These are phyloP conservation scores for Papiliotrema fonsecae DNA, from an alignment of 1,284 basidiomycete genomes.

Conservation along the genomic window DNA sequence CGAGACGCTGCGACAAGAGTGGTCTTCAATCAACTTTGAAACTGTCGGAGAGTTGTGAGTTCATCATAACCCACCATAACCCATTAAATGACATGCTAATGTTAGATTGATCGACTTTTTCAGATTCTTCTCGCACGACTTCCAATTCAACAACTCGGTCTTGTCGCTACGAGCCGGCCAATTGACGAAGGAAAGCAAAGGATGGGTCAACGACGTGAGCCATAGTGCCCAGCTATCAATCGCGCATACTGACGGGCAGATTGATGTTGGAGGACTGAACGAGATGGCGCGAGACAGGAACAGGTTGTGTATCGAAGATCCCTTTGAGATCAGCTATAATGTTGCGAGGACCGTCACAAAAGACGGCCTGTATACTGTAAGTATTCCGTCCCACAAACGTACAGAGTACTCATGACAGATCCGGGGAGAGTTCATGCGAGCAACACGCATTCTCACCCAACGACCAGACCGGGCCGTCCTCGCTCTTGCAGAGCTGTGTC, in stretches of 20 bases:
- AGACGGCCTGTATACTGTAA: constrained; percentile 88
- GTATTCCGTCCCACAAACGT: constrained; percentile 23
- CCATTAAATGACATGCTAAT: not conserved
- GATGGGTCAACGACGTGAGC: constrained; percentile 86
- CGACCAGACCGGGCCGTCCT: constrained; percentile 75
- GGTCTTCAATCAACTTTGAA: constrained; percentile 90
- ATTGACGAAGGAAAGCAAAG: constrained; percentile 83
- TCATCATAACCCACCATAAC: not conserved
- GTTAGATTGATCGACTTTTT: constrained; percentile 91
- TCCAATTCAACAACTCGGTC: constrained; percentile 85
- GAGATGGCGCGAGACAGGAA: constrained; percentile 77
- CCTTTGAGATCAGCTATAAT: constrained; percentile 92
- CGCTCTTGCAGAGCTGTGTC: constrained; percentile 76
- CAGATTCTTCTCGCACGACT: constrained; percentile 91
- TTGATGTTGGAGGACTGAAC: constrained; percentile 54
- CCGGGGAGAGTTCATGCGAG: constrained; percentile 97
- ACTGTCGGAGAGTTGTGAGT: constrained; percentile 85
- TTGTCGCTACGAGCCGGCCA: constrained; percentile 86
- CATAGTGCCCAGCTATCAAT: not conserved
- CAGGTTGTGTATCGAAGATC: constrained; percentile 94
- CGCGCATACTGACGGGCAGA: constrained; percentile 38
- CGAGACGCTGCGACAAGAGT: constrained; percentile 76
- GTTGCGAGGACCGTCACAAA: constrained; percentile 94
- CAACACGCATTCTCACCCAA: constrained; percentile 65
- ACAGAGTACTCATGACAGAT: constrained; percentile 56